Evolutionary conservation across 108 stramenopile genomes (phyloP).

Genomic region (Nannochloropsis salina): DNA sequence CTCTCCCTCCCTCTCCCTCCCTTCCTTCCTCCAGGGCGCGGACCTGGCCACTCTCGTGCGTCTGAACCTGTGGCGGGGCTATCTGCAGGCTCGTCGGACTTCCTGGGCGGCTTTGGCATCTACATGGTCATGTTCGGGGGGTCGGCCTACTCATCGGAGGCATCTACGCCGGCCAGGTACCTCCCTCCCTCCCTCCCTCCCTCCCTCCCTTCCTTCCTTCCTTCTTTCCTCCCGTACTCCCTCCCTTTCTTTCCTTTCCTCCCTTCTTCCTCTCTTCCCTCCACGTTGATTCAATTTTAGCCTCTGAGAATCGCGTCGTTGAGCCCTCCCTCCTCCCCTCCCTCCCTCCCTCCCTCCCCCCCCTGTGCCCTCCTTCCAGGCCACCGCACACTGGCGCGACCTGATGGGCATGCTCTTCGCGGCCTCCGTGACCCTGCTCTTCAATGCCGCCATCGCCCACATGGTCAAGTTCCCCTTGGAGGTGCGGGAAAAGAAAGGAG

Average conservation of each 20-base stretch:
- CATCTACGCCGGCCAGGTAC: not conserved
- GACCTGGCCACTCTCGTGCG: not conserved
- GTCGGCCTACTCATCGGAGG: not conserved
- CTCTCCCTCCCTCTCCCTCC: not conserved
- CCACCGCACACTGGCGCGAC: not conserved
- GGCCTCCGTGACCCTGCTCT: not conserved
- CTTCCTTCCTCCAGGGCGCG: not conserved
- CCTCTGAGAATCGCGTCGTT: too few relatives aligned
- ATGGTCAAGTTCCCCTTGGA: not conserved
- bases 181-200: not conserved
- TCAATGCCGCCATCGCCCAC: not conserved
- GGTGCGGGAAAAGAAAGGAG: not conserved
- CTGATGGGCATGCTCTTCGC: not conserved
- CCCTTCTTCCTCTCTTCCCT: too few relatives aligned
- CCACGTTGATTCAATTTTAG: too few relatives aligned
- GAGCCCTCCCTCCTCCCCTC: not conserved
- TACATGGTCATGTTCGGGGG: not conserved
- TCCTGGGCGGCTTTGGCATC: not conserved
- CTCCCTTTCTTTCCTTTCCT: too few relatives aligned
- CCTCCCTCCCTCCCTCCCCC: slow-evolving; percentile 1
- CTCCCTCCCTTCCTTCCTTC: not conserved
- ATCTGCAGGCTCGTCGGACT: not conserved
- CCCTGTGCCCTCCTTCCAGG: not conserved
- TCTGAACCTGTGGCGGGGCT: not conserved
- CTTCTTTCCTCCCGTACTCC: not conserved